These are phyloP conservation scores for Hymenoscyphus salicellus DNA, from an alignment of 2,329 filamentous ascomycete genomes.

Conservation along the genomic window DNA sequence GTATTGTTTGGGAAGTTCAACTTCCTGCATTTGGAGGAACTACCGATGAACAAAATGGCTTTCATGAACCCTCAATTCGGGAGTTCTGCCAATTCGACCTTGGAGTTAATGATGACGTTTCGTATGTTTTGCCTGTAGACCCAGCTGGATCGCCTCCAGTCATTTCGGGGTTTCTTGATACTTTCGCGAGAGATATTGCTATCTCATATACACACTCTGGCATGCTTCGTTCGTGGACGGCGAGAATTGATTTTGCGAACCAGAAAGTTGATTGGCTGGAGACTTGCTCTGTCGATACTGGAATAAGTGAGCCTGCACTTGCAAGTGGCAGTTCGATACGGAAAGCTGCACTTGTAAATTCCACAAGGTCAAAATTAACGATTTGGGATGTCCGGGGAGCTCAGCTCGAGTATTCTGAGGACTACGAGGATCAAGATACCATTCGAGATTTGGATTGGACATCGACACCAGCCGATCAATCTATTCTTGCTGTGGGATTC, in stretches of 20 bases:
- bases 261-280: constrained; percentile 73
- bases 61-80: constrained; percentile 45
- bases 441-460: constrained; percentile 93
- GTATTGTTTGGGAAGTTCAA: constrained; percentile 76
- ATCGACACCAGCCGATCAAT: constrained; percentile 83
- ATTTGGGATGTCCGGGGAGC: constrained; percentile 88
- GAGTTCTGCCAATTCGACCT: constrained; percentile 73
- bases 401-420: constrained; percentile 76
- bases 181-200: constrained; percentile 81
- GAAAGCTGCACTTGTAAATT: constrained; percentile 80
- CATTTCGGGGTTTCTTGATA: constrained; percentile 76
- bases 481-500: constrained; percentile 88
- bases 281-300: constrained; percentile 78
- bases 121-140: constrained; percentile 76
- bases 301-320: constrained; percentile 67
- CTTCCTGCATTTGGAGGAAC: constrained; percentile 45
- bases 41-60: constrained; percentile 37
- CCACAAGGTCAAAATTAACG: constrained; percentile 68
- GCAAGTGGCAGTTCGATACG: constrained; percentile 83
- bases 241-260: constrained; percentile 62
- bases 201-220: constrained; percentile 78
- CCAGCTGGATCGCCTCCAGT: constrained; percentile 72
- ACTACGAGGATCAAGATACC: constrained; percentile 67
- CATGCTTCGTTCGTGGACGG: constrained; percentile 80
- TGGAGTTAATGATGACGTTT: constrained; percentile 54